Base-by-base conservation (phyloP, 495 filamentous ascomycete genomes). In the Filosporella fistucella region DNA sequence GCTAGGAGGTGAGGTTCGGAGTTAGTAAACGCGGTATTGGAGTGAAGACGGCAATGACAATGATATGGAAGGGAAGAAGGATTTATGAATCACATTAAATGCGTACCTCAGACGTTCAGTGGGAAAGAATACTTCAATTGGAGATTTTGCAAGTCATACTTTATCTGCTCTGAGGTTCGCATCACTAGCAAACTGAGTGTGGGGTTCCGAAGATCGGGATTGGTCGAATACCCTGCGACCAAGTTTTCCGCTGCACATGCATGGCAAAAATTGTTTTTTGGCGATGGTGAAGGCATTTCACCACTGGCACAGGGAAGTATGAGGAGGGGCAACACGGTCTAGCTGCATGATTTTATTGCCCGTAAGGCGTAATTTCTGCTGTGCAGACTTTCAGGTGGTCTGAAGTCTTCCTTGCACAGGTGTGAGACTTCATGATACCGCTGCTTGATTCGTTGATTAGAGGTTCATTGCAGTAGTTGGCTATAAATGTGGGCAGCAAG, bases 171-270 rank as follows among this genome's bases (percentile, higher is more conserved):
- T 26, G 16, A 25, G 4, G 16, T 51, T 47, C 26, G 38, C 24
- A 42, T 25, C 4, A 16, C 43, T 43, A 32, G 30, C 25, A 51
- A 42, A 35, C 21, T 49, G 17, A 23, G 18, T 36, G 42, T 47
- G 42, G 47, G 38, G 43, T 45, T 37, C 47, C 48, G 45, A 46
- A 40, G 34, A 32, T 44, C 54, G 54, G 45, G 43, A 49, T 52
- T 43, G 54, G 21, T 42, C 21, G 49, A 8, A 14, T 42, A 42
- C 37, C 38, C 25, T 51, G 41, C 33, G 22, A 38, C 33, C 16
- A 25, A 52, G 23, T 49, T 49, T 54, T 54, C 32, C 23, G 8
- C 41, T 40, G 41, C 51, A 44, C 51, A 48, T 54, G 51, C 30
- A 32, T 34, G 8, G 23, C 13, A 39, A 44, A 50, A 42, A 45